Evolutionary conservation across 202 grass and related monocot species (phyloP).

Genomic region (Panicum virgatum): DNA sequence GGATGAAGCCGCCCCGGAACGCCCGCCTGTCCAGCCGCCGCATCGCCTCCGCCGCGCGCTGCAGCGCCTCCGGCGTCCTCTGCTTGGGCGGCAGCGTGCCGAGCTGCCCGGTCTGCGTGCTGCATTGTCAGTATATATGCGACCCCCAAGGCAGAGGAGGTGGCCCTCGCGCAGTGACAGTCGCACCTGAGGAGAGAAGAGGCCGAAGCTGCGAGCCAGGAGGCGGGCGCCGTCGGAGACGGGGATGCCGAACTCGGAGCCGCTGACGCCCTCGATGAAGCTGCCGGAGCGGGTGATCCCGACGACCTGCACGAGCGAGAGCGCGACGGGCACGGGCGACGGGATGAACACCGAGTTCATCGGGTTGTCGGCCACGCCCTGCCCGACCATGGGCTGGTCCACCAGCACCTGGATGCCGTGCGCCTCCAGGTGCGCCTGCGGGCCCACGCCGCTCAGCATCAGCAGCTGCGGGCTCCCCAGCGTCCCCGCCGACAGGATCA

Average conservation of each 20-base stretch:
- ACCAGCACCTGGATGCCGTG: constrained; percentile 61
- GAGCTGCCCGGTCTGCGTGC: constrained; percentile 68
- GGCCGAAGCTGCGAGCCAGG: constrained; percentile 53
- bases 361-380: constrained; percentile 81
- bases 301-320: constrained; percentile 75
- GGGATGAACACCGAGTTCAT: constrained; percentile 81
- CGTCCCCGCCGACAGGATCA: constrained; percentile 72
- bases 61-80: constrained; percentile 69
- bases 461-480: constrained; percentile 76
- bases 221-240: constrained; percentile 26
- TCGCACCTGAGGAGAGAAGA: constrained; percentile 77
- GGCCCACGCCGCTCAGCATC: constrained; percentile 77
- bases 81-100: constrained; percentile 69
- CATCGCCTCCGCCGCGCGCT: constrained; percentile 64
- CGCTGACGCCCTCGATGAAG: constrained; percentile 90
- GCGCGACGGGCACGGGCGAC: constrained; percentile 58
- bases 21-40: constrained; percentile 52
- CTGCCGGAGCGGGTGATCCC: constrained; percentile 69
- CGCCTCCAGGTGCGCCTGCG: constrained; percentile 62
- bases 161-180: too few relatives aligned
- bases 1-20: constrained; percentile 86
- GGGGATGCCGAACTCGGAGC: constrained; percentile 63
- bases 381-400: constrained; percentile 77
- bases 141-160: background rate
- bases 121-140: background rate